These are phyloP conservation scores for Tritrichomonas musculus DNA, from an alignment of 208 protist species.

Conservation along the genomic window DNA sequence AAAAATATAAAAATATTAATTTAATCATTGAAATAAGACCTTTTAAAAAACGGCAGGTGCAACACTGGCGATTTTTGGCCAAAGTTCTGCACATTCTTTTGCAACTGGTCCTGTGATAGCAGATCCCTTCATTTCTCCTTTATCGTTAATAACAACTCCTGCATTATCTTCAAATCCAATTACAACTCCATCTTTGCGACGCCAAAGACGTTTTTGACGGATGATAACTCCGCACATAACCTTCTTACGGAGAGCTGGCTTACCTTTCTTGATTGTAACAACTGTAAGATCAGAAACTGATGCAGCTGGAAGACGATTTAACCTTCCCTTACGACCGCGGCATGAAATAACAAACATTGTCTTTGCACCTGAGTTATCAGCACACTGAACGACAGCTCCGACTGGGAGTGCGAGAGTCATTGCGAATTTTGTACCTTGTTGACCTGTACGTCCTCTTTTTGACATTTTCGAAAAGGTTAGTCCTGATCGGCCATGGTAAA, in stretches of 20 bases:
- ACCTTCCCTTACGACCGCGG: conserved; percentile 86
- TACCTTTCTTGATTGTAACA: conserved; percentile 99
- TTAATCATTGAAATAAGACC: too few species aligned
- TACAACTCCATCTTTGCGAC: conserved; percentile 88
- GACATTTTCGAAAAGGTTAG: neutral
- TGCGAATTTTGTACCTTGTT: conserved; percentile 82
- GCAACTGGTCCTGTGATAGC: conserved; percentile 96
- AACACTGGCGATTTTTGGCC: conserved; percentile 93
- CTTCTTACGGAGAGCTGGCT: conserved; percentile 90
- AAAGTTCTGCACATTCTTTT: conserved; percentile 98
- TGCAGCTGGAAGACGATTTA: conserved; percentile 94
- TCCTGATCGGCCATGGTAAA: too few species aligned
- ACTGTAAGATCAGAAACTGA: conserved; percentile 96
- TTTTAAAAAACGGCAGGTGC: conserved; percentile 85
- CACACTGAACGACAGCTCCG: conserved; percentile 96
- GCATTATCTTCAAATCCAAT: conserved; percentile 99
- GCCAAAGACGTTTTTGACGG: conserved; percentile 95
- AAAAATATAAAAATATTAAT: too few species aligned
- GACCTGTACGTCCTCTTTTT: conserved; percentile 49
- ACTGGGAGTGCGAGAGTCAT: conserved; percentile 94
- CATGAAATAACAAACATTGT: conserved; percentile 99
- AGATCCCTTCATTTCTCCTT: conserved; percentile 99
- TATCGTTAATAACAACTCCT: conserved; percentile 98
- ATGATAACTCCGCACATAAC: conserved; percentile 54
- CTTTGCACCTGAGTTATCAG: conserved; percentile 99